These are phyloP conservation scores for Thelonectria olida DNA, from an alignment of 2,329 filamentous ascomycete genomes.

Conservation along the genomic window DNA sequence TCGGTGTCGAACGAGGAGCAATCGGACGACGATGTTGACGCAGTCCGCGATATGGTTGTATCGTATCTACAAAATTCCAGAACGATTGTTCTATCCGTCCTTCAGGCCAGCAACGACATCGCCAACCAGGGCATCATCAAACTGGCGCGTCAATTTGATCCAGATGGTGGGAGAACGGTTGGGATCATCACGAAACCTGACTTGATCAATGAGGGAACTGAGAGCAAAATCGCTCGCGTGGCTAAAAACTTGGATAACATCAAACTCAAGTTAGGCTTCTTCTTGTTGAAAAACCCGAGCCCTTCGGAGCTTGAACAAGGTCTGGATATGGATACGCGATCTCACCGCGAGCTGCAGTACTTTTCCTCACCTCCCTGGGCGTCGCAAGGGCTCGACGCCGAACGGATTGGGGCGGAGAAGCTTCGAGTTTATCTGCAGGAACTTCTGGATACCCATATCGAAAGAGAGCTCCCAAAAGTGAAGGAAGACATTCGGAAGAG, in stretches of 20 bases:
- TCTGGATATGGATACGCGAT: constrained; percentile 44
- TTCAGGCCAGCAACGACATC: constrained; percentile 51
- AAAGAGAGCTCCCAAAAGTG: constrained; percentile 39
- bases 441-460: constrained; percentile 41
- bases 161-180: constrained; percentile 46
- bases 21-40: constrained; percentile 43
- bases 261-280: constrained; percentile 51
- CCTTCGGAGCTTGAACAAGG: constrained; percentile 43
- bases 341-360: constrained; percentile 52
- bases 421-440: constrained; percentile 34
- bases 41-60: constrained; percentile 46
- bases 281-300: constrained; percentile 48
- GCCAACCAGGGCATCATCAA: constrained; percentile 50
- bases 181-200: constrained; percentile 57
- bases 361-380: constrained; percentile 50
- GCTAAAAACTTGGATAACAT: constrained; percentile 48
- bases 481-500: constrained; percentile 32
- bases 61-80: constrained; percentile 51
- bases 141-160: constrained; percentile 43
- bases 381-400: constrained; percentile 29
- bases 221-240: constrained; percentile 39
- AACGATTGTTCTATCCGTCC: constrained; percentile 56
- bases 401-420: constrained; percentile 30
- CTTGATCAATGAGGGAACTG: constrained; percentile 37
- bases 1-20: constrained; percentile 46